phyloP scores from a whole-genome alignment of 371 early-diverging fungal genomes.

The Mortierella sp. region DNA sequence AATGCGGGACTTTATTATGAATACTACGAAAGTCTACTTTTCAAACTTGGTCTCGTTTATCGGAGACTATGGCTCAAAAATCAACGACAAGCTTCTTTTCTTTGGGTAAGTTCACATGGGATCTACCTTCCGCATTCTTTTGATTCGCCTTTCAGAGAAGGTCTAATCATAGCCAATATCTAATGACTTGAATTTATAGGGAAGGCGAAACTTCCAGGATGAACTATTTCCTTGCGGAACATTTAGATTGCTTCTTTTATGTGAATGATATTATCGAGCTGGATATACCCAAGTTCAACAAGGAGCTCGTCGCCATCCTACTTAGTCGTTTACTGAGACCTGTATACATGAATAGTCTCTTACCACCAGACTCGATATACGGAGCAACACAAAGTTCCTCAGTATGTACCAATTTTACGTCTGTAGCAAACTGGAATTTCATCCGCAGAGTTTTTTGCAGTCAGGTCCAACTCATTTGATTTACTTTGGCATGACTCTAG shows the following conservation, averaged over 20 bases:
- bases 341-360: conserved; percentile 50
- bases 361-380: conserved; percentile 4
- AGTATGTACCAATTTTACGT: too few species aligned
- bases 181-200: conserved; percentile 9
- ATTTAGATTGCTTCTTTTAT: conserved; percentile 66
- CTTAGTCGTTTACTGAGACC: conserved; percentile 51
- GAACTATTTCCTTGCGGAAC: conserved; percentile 62
- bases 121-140: neutral
- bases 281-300: conserved; percentile 60
- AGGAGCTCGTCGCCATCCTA: conserved; percentile 43
- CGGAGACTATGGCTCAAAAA: conserved; percentile 47
- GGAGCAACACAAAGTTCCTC: too few species aligned
- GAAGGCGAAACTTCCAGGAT: conserved; percentile 47
- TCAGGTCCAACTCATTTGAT: too few species aligned
- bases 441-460: neutral
- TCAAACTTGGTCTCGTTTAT: conserved; percentile 55
- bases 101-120: conserved; percentile 26
- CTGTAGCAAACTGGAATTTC: too few species aligned
- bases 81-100: conserved; percentile 48
- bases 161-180: neutral
- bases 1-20: conserved; percentile 53
- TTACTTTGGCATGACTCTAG: conserved; percentile 8
- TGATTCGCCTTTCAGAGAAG: neutral
- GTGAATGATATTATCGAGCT: conserved; percentile 64
- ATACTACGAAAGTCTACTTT: conserved; percentile 54